A percentile compares a stretch with the other conserved stretches of the same genome.
Conservation (phyloP, 108 stramenopile genomes). For the Conticribra weissflogii region DNA sequence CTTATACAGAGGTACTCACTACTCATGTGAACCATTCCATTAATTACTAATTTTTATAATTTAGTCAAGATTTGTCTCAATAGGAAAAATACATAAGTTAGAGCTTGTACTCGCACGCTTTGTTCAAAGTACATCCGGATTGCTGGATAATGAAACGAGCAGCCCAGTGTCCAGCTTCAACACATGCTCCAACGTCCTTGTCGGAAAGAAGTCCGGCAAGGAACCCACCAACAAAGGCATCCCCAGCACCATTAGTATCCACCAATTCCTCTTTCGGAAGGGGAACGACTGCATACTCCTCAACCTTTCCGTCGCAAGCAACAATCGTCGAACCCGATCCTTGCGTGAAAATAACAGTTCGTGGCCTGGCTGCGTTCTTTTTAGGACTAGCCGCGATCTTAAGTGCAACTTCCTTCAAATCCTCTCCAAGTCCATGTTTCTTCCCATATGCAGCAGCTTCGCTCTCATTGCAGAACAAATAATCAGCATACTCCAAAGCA, state of each 20-base stretch:
- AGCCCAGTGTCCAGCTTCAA: conserved; percentile 97
- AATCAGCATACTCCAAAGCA: conserved; percentile 95
- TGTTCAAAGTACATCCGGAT: conserved; percentile 92
- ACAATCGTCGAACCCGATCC: conserved; percentile 95
- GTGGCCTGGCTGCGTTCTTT: conserved; percentile 75
- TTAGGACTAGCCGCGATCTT: conserved; percentile 90
- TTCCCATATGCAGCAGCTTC: conserved; percentile 98
- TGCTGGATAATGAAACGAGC: conserved; percentile 95
- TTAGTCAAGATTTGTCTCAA: too few relatives aligned
- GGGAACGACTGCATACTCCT: conserved; percentile 88
- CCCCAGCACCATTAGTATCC: conserved; percentile 99
- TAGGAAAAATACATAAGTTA: conserved; percentile 35
- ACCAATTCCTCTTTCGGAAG: conserved; percentile 89
- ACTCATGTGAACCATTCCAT: too few relatives aligned
- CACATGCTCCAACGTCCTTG: conserved; percentile 85
- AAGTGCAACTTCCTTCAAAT: conserved; percentile 91
- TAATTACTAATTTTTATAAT: too few relatives aligned
- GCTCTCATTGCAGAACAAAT: conserved; percentile 98
- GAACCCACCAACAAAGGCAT: conserved; percentile 99
- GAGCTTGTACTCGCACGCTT: conserved; percentile 67
- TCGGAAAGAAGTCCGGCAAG: conserved; percentile 84
- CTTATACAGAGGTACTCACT: too few relatives aligned
- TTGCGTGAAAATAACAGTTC: conserved; percentile 98
- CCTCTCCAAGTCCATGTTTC: conserved; percentile 91
- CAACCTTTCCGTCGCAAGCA: conserved; percentile 88